Evolutionary conservation across 495 filamentous ascomycete species (phyloP).

Genomic region (Bacidia gigantensis): DNA sequence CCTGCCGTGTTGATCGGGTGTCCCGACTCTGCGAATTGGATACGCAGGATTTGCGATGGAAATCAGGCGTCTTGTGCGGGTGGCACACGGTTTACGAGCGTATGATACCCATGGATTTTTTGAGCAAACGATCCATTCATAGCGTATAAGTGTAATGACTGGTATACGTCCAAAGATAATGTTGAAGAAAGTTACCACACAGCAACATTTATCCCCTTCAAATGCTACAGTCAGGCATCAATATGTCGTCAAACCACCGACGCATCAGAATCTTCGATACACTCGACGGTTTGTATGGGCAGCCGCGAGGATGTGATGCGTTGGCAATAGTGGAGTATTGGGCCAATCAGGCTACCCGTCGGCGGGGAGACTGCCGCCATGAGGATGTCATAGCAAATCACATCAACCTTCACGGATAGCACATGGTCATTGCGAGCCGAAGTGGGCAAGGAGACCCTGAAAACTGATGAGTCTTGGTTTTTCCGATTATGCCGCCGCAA

Average conservation of each 20-base stretch:
- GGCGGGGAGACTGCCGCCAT: neutral
- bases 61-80: too few relatives aligned
- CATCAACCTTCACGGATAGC: neutral
- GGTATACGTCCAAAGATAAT: too few relatives aligned
- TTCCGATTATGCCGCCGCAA: too few relatives aligned
- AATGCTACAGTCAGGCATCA: neutral
- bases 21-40: too few relatives aligned
- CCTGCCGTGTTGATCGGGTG: too few relatives aligned
- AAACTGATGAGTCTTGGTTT: too few relatives aligned
- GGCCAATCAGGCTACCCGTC: neutral
- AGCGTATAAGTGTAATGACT: too few relatives aligned
- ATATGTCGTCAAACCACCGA: neutral
- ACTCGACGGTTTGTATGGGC: neutral
- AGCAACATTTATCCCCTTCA: too few relatives aligned
- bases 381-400: neutral
- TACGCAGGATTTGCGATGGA: too few relatives aligned
- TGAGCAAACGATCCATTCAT: too few relatives aligned
- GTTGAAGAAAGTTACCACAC: too few relatives aligned
- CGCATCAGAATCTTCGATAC: neutral
- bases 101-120: neutral
- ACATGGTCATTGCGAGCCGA: neutral
- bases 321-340: neutral
- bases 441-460: neutral
- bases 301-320: neutral
- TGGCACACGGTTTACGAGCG: neutral